These are phyloP conservation scores for Picocystis sp. DNA, from an alignment of 163 green algal species.

Conservation along the genomic window DNA sequence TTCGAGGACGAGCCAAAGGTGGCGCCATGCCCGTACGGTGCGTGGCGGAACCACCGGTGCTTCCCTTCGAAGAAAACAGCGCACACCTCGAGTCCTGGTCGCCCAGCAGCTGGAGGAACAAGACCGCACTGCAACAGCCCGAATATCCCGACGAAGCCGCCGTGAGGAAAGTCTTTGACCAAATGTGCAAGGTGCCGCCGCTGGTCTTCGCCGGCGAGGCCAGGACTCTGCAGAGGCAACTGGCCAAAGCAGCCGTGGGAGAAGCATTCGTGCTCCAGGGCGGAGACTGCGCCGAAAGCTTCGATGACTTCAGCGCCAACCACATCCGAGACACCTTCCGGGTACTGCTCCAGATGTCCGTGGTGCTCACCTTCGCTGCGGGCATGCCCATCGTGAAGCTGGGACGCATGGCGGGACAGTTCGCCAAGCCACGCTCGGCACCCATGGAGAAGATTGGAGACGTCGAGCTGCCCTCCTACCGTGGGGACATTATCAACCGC, in stretches of 20 bases:
- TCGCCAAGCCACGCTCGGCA: conserved; percentile 71
- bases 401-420: conserved; percentile 90
- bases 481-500: conserved; percentile 97
- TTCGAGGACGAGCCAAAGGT: too few relatives aligned
- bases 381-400: conserved; percentile 94
- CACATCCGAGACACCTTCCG: conserved; percentile 57
- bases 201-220: conserved; percentile 52
- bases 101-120: conserved; percentile 31
- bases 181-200: conserved; percentile 21
- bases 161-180: conserved; percentile 28
- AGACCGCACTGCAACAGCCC: conserved; percentile 66
- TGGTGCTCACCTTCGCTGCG: conserved; percentile 90
- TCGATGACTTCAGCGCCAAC: conserved; percentile 89
- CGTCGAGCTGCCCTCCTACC: conserved; percentile 66
- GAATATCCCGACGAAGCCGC: conserved; percentile 58
- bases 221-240: conserved; percentile 65
- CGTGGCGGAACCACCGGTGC: conserved; percentile 7
- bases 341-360: conserved; percentile 74
- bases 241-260: conserved; percentile 63
- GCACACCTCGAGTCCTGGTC: conserved; percentile 35
- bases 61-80: conserved; percentile 32
- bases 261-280: conserved; percentile 59
- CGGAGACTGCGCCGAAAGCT: conserved; percentile 92
- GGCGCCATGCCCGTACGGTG: too few relatives aligned
- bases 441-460: conserved; percentile 50